Evolutionary conservation across 345 rosid genomes (phyloP).

Genomic region (Acer campestre): DNA sequence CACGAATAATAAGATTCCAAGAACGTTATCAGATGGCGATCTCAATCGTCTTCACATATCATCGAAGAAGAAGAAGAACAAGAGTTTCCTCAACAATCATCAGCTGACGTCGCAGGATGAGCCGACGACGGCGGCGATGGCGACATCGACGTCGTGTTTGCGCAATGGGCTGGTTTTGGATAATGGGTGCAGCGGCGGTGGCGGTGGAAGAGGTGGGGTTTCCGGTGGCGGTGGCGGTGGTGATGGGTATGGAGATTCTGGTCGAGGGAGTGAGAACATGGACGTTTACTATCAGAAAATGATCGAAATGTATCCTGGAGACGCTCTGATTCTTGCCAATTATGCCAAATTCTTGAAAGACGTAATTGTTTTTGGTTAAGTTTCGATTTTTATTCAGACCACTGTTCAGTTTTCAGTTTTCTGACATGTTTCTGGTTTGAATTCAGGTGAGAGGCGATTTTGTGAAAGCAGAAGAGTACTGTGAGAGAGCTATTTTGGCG

Average conservation of each 20-base stretch:
- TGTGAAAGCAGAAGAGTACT: constrained; percentile 47
- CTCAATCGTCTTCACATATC: constrained; percentile 22
- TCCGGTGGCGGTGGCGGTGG: constrained; percentile 27
- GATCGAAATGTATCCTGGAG: constrained; percentile 46
- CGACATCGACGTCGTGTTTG: not conserved
- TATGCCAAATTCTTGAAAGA: constrained; percentile 62
- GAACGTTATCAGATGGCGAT: constrained; percentile 31
- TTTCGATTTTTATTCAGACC: not conserved
- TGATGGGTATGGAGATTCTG: constrained; percentile 24
- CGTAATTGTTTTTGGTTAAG: constrained; percentile 15
- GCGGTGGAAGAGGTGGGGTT: not conserved
- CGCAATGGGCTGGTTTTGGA: constrained; percentile 13
- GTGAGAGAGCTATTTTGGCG: constrained; percentile 48
- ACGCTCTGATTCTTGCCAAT: constrained; percentile 51
- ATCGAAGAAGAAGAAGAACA: constrained; percentile 5
- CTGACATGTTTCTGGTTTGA: not conserved
- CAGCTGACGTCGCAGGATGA: constrained; percentile 5
- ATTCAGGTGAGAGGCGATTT: constrained; percentile 40
- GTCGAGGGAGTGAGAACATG: constrained; percentile 34
- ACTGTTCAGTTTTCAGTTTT: too few relatives aligned
- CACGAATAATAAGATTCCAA: constrained; percentile 2
- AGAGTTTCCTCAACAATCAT: not conserved
- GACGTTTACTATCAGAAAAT: constrained; percentile 48
- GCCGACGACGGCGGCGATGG: not conserved
- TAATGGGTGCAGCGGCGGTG: not conserved